These are phyloP conservation scores for Fusarium brevicatenulatum DNA, from an alignment of 2,329 filamentous ascomycete species.

Conservation along the genomic window DNA sequence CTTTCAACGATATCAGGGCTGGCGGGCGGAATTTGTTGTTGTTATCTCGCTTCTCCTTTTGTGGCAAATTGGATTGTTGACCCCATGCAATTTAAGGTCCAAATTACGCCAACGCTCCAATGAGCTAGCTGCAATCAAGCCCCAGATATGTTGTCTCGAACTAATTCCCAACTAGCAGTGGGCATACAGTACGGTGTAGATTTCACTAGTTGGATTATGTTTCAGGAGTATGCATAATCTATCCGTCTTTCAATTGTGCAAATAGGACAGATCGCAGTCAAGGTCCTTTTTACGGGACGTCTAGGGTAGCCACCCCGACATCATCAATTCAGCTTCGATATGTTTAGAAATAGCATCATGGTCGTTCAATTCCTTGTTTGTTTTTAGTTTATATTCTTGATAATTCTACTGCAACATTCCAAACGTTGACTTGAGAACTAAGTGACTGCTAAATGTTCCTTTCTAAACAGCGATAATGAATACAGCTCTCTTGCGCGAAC, in stretches of 20 bases:
- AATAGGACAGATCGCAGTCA: not conserved
- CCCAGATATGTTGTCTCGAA: not conserved
- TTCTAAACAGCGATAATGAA: fast-evolving
- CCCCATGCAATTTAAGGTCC: not conserved
- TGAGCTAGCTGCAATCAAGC: not conserved
- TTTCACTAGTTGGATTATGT: not conserved
- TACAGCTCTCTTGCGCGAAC: fast-evolving
- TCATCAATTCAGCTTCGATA: not conserved
- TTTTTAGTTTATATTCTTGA: not conserved
- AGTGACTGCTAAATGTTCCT: not conserved
- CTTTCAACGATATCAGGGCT: not conserved
- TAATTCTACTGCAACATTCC: fast-evolving
- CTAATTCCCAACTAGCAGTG: not conserved
- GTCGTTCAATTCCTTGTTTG: fast-evolving
- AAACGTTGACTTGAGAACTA: fast-evolving
- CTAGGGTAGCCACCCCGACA: not conserved
- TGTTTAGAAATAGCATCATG: too few species aligned
- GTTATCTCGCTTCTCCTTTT: conserved; percentile 22
- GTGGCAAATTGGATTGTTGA: conserved; percentile 10
- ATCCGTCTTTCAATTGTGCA: not conserved
- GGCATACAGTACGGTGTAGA: not conserved
- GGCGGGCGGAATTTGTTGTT: not conserved
- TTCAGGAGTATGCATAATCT: not conserved
- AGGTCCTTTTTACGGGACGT: not conserved
- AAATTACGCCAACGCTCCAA: conserved; percentile 3